A percentile compares a stretch with the other conserved stretches of the same genome.
Conservation (phyloP, 352 stramenopile genomes). For the Globisporangium ultimum region DNA sequence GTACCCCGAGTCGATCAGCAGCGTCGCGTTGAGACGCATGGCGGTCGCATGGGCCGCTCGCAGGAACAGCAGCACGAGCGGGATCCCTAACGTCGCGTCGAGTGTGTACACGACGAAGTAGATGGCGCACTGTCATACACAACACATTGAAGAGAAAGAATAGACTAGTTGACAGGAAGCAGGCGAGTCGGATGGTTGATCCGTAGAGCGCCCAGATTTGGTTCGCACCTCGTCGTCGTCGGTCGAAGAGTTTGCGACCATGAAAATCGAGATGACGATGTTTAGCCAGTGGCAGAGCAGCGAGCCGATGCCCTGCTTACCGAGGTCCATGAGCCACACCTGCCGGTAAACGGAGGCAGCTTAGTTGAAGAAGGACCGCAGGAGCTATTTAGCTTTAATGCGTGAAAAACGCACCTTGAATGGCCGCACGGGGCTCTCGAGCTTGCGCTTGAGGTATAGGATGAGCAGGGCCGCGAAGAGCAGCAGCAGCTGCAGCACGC, state of each 20-base stretch:
- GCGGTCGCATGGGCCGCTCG: constrained; percentile 36
- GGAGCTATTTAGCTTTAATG: too few species aligned
- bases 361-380: too few species aligned
- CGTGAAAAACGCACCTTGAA: constrained; percentile 38
- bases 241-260: constrained; percentile 33
- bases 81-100: constrained; percentile 55
- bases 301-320: constrained; percentile 64
- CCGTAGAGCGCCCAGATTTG: not conserved
- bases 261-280: constrained; percentile 59
- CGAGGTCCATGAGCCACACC: constrained; percentile 68
- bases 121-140: constrained; percentile 46
- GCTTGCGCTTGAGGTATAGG: constrained; percentile 76
- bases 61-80: constrained; percentile 46
- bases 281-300: constrained; percentile 60
- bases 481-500: constrained; percentile 56
- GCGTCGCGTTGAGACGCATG: constrained; percentile 22
- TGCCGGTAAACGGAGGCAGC: constrained; percentile 6
- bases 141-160: not conserved
- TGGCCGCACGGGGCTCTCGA: constrained; percentile 65
- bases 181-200: not conserved
- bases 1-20: constrained; percentile 54
- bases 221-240: constrained; percentile 50
- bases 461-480: constrained; percentile 48
- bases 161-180: not conserved
- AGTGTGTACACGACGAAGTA: constrained; percentile 76